Evolutionary conservation across 75 land plant genomes (phyloP).

Genomic region (Pseudotsuga menziesii): DNA sequence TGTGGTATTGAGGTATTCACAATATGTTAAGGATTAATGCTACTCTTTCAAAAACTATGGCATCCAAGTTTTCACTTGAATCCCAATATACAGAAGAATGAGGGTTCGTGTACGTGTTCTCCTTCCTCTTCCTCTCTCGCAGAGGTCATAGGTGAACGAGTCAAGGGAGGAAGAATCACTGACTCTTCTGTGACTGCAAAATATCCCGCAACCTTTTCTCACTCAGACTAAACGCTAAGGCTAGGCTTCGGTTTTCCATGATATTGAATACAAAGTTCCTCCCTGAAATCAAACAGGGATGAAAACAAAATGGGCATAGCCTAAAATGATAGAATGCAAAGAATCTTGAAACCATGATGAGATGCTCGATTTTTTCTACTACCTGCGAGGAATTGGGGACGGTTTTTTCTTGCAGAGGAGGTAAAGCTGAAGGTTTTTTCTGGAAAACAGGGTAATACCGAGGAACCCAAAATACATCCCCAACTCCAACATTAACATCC

Average conservation of each 20-base stretch:
- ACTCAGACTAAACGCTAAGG: conserved; percentile 47
- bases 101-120: neutral
- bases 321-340: too few relatives aligned
- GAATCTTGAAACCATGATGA: too few relatives aligned
- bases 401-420: conserved; percentile 49
- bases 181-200: conserved; percentile 38
- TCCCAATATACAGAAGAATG: too few relatives aligned
- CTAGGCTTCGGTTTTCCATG: conserved; percentile 44
- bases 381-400: conserved; percentile 67
- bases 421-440: conserved; percentile 78
- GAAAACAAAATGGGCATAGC: too few relatives aligned
- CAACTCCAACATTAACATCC: conserved; percentile 38
- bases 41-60: too few relatives aligned
- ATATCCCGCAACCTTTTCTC: conserved; percentile 20
- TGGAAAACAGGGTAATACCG: conserved; percentile 78
- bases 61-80: too few relatives aligned
- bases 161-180: conserved; percentile 42
- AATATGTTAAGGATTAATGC: too few relatives aligned
- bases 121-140: neutral
- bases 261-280: conserved; percentile 43
- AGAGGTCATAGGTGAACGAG: neutral
- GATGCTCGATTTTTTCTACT: too few relatives aligned
- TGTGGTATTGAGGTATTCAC: too few relatives aligned
- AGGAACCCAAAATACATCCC: conserved; percentile 69
- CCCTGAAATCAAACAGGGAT: conserved; percentile 16